phyloP scores from a whole-genome alignment of 108 stramenopile genomes.

The Stephanodiscus minutulus region DNA sequence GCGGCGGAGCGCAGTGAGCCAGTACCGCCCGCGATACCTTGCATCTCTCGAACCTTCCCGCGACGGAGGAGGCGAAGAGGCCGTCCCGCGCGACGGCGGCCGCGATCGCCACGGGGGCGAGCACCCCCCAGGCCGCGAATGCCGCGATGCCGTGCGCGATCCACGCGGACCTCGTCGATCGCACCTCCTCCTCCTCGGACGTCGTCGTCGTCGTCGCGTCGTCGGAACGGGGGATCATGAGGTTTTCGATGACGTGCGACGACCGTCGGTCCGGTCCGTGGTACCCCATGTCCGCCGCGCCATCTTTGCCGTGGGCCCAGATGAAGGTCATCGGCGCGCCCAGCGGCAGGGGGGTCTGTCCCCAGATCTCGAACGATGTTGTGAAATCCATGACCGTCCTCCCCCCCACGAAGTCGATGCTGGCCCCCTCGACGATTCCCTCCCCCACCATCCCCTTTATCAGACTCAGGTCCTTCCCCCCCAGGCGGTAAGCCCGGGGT shows the following conservation, averaged over 20 bases:
- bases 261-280: constrained; percentile 19
- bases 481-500: constrained; percentile 25
- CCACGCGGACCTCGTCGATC: constrained; percentile 29
- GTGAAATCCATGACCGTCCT: constrained; percentile 49
- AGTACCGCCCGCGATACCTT: no score
- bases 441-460: constrained; percentile 12
- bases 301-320: constrained; percentile 49
- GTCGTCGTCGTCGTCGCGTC: constrained; percentile 5
- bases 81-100: constrained; percentile 32
- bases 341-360: constrained; percentile 8
- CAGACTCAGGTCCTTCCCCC: constrained; percentile 24
- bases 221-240: constrained; percentile 2
- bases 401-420: constrained; percentile 30
- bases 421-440: constrained; percentile 13
- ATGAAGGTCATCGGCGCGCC: constrained; percentile 21
- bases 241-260: not conserved
- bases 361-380: constrained; percentile 25
- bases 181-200: not conserved
- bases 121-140: constrained; percentile 39
- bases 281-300: constrained; percentile 28
- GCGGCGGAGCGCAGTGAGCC: no score
- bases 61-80: not conserved
- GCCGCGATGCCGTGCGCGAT: constrained; percentile 38
- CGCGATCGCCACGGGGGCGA: constrained; percentile 36
- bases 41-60: not conserved